A percentile compares a stretch with the other conserved stretches of the same genome.
These are phyloP conservation scores for Dryadomyces quercus-mongolicae DNA, from an alignment of 2,329 filamentous ascomycete species.

Conservation along the genomic window DNA sequence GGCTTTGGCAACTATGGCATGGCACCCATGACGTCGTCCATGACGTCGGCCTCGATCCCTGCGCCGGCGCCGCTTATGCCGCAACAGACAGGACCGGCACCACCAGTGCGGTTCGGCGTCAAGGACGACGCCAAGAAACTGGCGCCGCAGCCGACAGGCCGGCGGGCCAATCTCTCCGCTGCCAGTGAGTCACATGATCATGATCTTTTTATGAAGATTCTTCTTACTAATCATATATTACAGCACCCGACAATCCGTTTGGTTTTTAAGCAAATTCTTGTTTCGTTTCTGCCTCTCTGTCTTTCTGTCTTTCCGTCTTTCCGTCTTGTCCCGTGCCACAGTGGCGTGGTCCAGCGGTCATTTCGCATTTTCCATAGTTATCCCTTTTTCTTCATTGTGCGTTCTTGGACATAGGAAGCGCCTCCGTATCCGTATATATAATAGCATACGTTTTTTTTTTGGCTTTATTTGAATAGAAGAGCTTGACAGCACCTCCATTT, in stretches of 20 bases:
- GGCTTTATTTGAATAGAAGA: background rate
- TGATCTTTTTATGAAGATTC: too few species aligned
- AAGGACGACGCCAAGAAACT: slow-evolving; percentile 61
- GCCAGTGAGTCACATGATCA: slow-evolving; percentile 68
- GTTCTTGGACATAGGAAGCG: background rate
- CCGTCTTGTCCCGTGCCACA: too few species aligned
- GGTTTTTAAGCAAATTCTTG: slow-evolving; percentile 16
- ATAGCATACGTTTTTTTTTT: background rate
- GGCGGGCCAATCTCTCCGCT: slow-evolving; percentile 81
- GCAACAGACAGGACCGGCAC: slow-evolving; percentile 76
- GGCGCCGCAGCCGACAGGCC: slow-evolving; percentile 73
- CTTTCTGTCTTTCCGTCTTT: too few species aligned
- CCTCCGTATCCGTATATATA: background rate
- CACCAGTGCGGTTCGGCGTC: slow-evolving; percentile 81
- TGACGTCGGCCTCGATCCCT: slow-evolving; percentile 38
- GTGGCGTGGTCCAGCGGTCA: too few species aligned
- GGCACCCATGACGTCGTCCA: slow-evolving; percentile 27
- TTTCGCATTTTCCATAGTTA: too few species aligned
- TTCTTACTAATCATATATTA: slow-evolving; percentile 5
- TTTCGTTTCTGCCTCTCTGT: too few species aligned
- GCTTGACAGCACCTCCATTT: background rate
- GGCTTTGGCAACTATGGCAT: slow-evolving; percentile 24
- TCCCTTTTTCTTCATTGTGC: background rate
- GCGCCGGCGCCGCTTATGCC: slow-evolving; percentile 50
- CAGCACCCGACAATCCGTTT: slow-evolving; percentile 20